These are phyloP conservation scores for Mycosphaerella arachidis DNA, from an alignment of 2,329 filamentous ascomycete species.

Conservation along the genomic window DNA sequence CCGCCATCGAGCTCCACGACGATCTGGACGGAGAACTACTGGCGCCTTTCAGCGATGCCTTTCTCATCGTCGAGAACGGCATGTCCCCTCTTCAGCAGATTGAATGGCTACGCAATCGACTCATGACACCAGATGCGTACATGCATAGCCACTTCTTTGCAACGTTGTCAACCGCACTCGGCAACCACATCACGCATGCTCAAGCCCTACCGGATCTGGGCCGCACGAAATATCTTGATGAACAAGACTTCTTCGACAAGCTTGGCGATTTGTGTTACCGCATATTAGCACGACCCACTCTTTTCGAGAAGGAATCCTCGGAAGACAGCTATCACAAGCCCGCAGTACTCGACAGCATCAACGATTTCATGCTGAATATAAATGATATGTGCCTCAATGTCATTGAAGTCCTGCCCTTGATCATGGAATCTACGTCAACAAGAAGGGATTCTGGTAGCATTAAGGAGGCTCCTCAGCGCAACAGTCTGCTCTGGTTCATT, in stretches of 20 bases:
- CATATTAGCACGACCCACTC: background rate
- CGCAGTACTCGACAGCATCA: background rate
- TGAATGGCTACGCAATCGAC: constrained; percentile 2
- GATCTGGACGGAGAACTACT: constrained; percentile 16
- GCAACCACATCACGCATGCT: background rate
- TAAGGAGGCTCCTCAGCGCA: constrained; percentile 12
- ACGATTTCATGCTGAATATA: constrained; percentile 13
- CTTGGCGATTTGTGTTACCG: background rate
- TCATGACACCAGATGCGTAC: background rate
- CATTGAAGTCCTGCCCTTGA: constrained; percentile 16
- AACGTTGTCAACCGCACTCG: background rate
- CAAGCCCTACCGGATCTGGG: constrained; percentile 3
- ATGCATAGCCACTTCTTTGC: background rate
- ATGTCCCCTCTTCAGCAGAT: constrained; percentile 10
- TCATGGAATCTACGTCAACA: constrained; percentile 16
- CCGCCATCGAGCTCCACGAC: constrained; percentile 38
- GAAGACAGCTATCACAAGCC: background rate
- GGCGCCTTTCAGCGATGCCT: constrained; percentile 16
- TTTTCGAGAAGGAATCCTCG: background rate
- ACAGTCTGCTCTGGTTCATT: constrained; percentile 18
- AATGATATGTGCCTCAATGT: constrained; percentile 18
- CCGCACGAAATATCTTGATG: constrained; percentile 15
- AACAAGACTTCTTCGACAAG: constrained; percentile 20
- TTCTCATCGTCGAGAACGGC: constrained; percentile 3
- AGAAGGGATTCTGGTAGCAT: constrained; percentile 25